Evolutionary conservation across 495 filamentous ascomycete genomes (phyloP).

Genomic region (Sabuloglossum arenarium): DNA sequence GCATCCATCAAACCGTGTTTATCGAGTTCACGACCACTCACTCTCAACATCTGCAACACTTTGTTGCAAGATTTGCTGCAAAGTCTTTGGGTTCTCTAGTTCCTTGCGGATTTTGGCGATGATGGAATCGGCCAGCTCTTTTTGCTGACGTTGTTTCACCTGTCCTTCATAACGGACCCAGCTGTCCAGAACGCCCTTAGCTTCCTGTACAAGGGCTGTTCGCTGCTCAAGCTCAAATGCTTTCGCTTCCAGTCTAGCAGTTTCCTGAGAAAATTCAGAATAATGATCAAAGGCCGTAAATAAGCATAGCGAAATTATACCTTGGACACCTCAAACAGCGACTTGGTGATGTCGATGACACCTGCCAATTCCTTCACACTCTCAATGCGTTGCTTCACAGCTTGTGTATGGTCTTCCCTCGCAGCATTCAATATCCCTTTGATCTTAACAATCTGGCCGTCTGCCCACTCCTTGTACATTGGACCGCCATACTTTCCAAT

Average conservation of each 20-base stretch:
- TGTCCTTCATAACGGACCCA: constrained; percentile 98
- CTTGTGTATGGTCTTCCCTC: constrained; percentile 79
- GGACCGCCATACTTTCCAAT: constrained; percentile 84
- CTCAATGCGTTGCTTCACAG: constrained; percentile 81
- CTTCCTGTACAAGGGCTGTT: constrained; percentile 73
- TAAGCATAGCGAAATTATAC: constrained; percentile 22
- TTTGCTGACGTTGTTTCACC: constrained; percentile 95
- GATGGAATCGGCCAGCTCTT: constrained; percentile 75
- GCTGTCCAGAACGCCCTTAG: constrained; percentile 85
- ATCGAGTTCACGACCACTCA: constrained; percentile 27
- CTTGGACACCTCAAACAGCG: constrained; percentile 95
- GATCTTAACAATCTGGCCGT: constrained; percentile 69
- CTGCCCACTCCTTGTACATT: constrained; percentile 79
- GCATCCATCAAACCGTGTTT: constrained; percentile 3
- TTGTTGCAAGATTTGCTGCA: constrained; percentile 91
- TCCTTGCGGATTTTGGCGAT: constrained; percentile 97
- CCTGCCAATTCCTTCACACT: constrained; percentile 79
- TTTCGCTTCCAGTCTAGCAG: constrained; percentile 82
- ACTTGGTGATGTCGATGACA: constrained; percentile 91
- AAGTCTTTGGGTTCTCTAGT: constrained; percentile 84
- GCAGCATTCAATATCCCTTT: constrained; percentile 83
- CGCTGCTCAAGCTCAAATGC: constrained; percentile 93
- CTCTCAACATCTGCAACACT: constrained; percentile 90
- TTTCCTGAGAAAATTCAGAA: constrained; percentile 43
- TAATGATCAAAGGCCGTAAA: background rate